Evolutionary conservation across 306 rosid genomes (phyloP), one percentile per base, ranked within the genome.

Genomic region (Lathyrus aphaca): DNA sequence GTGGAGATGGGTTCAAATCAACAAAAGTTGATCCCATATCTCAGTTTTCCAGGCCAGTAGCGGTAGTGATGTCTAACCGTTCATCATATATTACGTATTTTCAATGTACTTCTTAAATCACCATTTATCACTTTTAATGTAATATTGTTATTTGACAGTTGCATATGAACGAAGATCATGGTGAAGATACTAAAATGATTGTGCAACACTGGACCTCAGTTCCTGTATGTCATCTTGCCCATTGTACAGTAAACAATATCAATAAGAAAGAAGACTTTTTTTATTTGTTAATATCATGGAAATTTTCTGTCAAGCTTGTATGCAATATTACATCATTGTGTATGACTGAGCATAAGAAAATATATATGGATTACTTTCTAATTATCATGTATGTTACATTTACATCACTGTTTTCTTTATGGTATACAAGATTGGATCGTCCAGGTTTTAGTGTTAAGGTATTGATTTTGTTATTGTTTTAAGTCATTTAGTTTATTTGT

Each of bases 91-190:
- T n/a, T n/a, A n/a, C n/a, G n/a, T n/a, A n/a, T n/a, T n/a, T n/a
- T n/a, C n/a, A n/a, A n/a, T n/a, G n/a, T n/a, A n/a, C n/a, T n/a
- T n/a, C n/a, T n/a, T n/a, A n/a, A n/a, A n/a, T n/a, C n/a, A n/a
- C n/a, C n/a, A n/a, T n/a, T n/a, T n/a, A n/a, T n/a, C n/a, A n/a
- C n/a, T n/a, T 72, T 67, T 62, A 53, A 68, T 42, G 18, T 79
- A 65, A 66, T 21, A 29, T 10, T 59, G 14, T 65, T 64, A 15
- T 74, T 60, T 79, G 71, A 77, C 72, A 94, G 98, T 86, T 96
- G 77, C 98, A 94, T 79, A 90, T 94, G 98, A 94, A 94, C 83
- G 84, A 80, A 82, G 98, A 94, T 82, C 98, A 94, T 71, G 83
- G 84, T 72, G 97, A 88, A 55, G 98, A 94, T 83, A 93, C 96